phyloP scores from a whole-genome alignment of 805 yeast species.

The Phaffomyces thermotolerans region DNA sequence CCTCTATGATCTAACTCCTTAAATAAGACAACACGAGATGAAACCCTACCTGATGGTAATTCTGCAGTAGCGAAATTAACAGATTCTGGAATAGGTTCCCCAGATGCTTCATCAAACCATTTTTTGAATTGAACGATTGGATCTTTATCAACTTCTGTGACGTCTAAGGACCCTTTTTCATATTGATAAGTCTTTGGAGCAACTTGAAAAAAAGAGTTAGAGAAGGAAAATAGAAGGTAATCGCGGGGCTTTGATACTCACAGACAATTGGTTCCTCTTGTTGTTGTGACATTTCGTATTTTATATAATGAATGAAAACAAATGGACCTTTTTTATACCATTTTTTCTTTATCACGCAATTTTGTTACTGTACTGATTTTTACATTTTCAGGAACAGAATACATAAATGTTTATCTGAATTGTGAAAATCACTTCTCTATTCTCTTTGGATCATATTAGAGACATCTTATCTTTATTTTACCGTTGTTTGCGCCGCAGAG shows the following conservation, averaged over 20 bases:
- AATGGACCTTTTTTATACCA: too few species aligned
- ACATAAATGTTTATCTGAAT: too few species aligned
- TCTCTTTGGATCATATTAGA: too few species aligned
- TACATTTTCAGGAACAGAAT: too few species aligned
- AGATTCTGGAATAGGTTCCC: constrained; percentile 70
- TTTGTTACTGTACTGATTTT: too few species aligned
- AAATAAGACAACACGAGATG: constrained; percentile 76
- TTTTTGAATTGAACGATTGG: constrained; percentile 74
- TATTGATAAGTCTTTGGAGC: constrained; percentile 90
- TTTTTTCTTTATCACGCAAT: too few species aligned
- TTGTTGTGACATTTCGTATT: constrained; percentile 1
- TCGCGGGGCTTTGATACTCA: constrained; percentile 5
- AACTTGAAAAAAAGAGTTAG: constrained; percentile 24
- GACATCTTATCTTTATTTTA: too few species aligned
- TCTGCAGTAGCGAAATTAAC: constrained; percentile 83
- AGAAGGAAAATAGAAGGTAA: background rate
- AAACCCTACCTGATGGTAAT: constrained; percentile 85
- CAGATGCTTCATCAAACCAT: constrained; percentile 80
- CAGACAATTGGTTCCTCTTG: constrained; percentile 20
- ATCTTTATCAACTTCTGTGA: constrained; percentile 41
- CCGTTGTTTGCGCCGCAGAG: too few species aligned
- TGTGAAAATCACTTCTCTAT: too few species aligned
- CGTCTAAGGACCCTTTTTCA: constrained; percentile 55
- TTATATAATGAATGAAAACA: too few species aligned
- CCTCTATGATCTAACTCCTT: constrained; percentile 87